Evolutionary conservation across 768 basidiomycete species (phyloP), one percentile per base, ranked within the genome.

Genomic region (Rhizopogon vesiculosus): DNA sequence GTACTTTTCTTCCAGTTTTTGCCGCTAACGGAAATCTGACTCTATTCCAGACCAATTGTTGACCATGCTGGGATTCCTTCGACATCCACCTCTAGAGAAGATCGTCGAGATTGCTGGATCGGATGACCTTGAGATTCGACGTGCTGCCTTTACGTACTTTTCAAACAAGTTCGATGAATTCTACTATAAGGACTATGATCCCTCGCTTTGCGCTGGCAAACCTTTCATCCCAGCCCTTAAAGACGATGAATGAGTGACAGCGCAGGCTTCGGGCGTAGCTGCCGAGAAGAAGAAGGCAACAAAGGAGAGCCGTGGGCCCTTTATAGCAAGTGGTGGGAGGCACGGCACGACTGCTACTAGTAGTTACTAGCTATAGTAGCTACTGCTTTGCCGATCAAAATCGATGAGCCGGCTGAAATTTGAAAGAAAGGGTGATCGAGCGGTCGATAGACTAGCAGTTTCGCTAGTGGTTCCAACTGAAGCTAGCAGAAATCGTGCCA

Each of bases 191-290:
- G 68, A 78, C 41, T 87, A 87, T 61, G 72, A 83, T 44, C 76
- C 81, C 10, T 62, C 68, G 7, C 59, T 75, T 10, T 87, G 81
- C 58, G 69, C 73, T 5, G 71, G 82, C 29, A 64, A 87, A 13
- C 73, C 86, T 0, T 98, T 89, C 72, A 80, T 98, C 42, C 94
- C 95, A 1, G 85, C 90, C 2, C 57, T 80, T 1, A 76, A 76
- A 33, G 72, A 75, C 1, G 70, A 74, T 7, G 76, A 22, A 22
- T 22, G 22, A 22, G 22, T 22, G 22, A 22, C 22, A 22, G 22
- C 22, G 22, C 22, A 22, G 22, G 22, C 22, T 22, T 22, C 22
- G 22, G 22, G 22, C 22, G 1, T 22, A 22, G 22, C 22, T 22
- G 22, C 1, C 22, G 22, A n/a, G n/a, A n/a, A 22, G 22, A 22